Conservation (phyloP, 352 stramenopile species). For the Globisporangium barbulae region DNA sequence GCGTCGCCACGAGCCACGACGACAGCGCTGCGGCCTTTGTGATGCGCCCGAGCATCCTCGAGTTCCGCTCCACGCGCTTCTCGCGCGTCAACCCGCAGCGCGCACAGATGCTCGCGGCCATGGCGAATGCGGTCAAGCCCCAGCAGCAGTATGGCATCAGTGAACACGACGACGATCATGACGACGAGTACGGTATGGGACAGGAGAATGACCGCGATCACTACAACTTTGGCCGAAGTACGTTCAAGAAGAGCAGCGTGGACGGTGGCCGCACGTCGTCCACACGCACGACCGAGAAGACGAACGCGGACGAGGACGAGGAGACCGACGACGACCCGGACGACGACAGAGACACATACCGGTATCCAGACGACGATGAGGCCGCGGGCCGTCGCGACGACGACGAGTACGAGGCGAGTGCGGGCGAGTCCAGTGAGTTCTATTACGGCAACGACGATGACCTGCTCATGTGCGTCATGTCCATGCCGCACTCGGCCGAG, state of each 20-base stretch:
- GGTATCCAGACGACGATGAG: slow-evolving; percentile 21
- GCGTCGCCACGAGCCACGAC: slow-evolving; percentile 23
- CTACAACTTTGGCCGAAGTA: neutral
- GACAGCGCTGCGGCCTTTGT: neutral
- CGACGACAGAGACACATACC: slow-evolving; percentile 7
- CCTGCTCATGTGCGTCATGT: slow-evolving; percentile 24
- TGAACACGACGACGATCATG: neutral
- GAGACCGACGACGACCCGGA: slow-evolving; percentile 13
- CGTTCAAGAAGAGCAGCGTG: slow-evolving; percentile 1
- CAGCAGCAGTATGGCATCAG: neutral
- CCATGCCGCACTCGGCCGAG: slow-evolving; percentile 32
- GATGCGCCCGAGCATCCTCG: slow-evolving; percentile 40
- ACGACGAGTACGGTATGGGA: slow-evolving; percentile 4
- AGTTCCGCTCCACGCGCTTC: slow-evolving; percentile 47
- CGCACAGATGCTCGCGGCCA: slow-evolving; percentile 39
- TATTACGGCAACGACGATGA: slow-evolving; percentile 20
- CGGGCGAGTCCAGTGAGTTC: slow-evolving; percentile 15
- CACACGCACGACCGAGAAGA: slow-evolving; percentile 18
- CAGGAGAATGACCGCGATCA: slow-evolving; percentile 2
- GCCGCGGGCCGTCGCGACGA: neutral
- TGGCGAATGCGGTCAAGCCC: slow-evolving; percentile 20
- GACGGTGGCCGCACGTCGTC: slow-evolving; percentile 13
- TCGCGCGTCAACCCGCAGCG: slow-evolving; percentile 45
- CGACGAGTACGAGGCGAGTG: neutral
- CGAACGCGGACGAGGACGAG: slow-evolving; percentile 12